Conservation (phyloP, 192 early-diverging fungal species). For the Coemansia sp. region DNA sequence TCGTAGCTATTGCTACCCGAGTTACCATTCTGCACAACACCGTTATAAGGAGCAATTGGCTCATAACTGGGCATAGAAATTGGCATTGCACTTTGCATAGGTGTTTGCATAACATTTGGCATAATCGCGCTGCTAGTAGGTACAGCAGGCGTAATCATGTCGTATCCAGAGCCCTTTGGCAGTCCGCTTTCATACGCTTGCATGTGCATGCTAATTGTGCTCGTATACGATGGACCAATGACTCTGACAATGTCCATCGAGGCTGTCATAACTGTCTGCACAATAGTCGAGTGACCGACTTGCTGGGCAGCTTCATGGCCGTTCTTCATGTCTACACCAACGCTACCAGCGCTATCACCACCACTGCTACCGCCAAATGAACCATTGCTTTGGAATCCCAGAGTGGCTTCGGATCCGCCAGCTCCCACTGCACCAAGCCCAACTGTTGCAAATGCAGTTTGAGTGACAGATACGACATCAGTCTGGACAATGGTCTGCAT, state of each 20-base stretch:
- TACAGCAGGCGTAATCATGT: neutral
- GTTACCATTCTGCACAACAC: too few relatives aligned
- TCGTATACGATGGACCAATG: slow-evolving; percentile 22
- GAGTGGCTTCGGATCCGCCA: neutral
- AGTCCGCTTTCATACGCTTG: neutral
- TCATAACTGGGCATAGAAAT: too few relatives aligned
- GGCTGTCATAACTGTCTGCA: slow-evolving; percentile 18
- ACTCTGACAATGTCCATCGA: slow-evolving; percentile 14
- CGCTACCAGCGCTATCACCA: neutral
- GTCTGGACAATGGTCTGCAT: neutral
- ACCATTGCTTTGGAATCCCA: neutral
- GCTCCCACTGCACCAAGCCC: neutral
- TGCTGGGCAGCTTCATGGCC: neutral
- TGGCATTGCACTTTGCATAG: too few relatives aligned
- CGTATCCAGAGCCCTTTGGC: neutral
- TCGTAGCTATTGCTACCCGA: too few relatives aligned
- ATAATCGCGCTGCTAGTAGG: neutral
- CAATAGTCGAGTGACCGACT: slow-evolving; percentile 4
- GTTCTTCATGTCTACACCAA: neutral
- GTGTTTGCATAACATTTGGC: neutral
- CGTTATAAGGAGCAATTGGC: too few relatives aligned
- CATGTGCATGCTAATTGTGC: slow-evolving; percentile 17
- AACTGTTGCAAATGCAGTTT: slow-evolving; percentile 1
- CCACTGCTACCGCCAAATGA: neutral
- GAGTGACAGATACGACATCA: neutral